Evolutionary conservation across 2,329 filamentous ascomycete species (phyloP).

Genomic region (Dryadomyces quercus-mongolicae): DNA sequence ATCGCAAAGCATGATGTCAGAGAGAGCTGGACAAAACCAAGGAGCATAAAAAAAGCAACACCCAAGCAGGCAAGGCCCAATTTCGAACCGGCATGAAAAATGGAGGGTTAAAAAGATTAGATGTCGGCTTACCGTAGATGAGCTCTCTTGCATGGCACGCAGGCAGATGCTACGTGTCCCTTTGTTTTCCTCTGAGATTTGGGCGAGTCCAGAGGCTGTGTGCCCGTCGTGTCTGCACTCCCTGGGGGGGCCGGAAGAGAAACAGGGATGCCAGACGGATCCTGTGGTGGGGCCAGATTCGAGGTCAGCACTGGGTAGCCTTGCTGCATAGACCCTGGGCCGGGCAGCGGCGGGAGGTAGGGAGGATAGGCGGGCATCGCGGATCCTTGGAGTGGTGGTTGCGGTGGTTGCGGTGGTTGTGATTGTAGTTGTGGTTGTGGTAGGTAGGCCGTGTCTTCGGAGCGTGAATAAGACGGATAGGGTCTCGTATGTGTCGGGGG

Average conservation of each 20-base stretch:
- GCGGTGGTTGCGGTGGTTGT: no score
- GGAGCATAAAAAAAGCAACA: not conserved
- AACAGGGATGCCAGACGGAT: constrained; percentile 25
- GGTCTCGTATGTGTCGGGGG: constrained; percentile 14
- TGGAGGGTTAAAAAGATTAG: not conserved
- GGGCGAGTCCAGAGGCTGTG: constrained; percentile 37
- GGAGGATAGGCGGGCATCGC: constrained; percentile 19
- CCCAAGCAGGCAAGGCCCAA: not conserved
- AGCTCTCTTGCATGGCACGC: constrained; percentile 74
- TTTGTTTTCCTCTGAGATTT: constrained; percentile 58
- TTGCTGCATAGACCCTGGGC: constrained; percentile 9
- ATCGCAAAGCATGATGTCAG: constrained; percentile 17
- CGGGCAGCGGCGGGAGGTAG: constrained; percentile 15
- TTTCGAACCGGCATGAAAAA: not conserved
- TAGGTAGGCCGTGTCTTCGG: constrained; percentile 19
- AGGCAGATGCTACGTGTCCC: constrained; percentile 73
- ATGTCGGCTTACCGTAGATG: constrained; percentile 51
- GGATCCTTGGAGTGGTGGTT: constrained; percentile 11
- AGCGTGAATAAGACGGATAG: constrained; percentile 25
- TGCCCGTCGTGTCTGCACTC: constrained; percentile 6
- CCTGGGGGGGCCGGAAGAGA: not conserved
- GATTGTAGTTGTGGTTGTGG: constrained; percentile 18
- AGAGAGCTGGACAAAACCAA: constrained; percentile 1
- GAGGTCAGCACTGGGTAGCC: constrained; percentile 6
- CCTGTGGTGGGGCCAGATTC: constrained; percentile 19